phyloP scores from a whole-genome alignment of 805 yeast species.

The Candida taoyuanica region DNA sequence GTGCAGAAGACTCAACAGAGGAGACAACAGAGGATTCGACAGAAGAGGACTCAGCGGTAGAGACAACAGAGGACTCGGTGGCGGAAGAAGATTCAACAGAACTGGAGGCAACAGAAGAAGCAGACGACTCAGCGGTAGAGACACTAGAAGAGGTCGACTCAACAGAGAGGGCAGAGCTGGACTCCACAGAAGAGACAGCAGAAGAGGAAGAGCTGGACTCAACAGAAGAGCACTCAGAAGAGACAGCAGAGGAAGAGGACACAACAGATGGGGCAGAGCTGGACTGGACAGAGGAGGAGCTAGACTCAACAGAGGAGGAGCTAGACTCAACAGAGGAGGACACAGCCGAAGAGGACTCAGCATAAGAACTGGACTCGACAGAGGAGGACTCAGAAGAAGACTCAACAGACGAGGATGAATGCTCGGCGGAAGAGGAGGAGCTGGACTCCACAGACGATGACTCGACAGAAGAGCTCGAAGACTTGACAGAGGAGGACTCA shows the following conservation, averaged over 20 bases:
- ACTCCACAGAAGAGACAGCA: background rate
- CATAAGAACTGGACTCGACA: background rate
- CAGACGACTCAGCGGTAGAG: background rate
- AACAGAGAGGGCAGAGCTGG: background rate
- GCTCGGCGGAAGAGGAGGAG: background rate
- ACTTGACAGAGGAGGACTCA: background rate
- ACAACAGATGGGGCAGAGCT: background rate
- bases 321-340: background rate
- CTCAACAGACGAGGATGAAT: background rate
- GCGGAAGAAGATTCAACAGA: background rate
- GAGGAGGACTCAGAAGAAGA: background rate
- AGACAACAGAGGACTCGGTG: background rate
- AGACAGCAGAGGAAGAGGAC: background rate
- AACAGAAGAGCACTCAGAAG: no score
- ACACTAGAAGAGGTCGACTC: background rate
- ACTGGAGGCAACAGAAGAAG: background rate
- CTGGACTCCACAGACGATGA: background rate
- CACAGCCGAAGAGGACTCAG: background rate
- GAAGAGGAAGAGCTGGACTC: background rate
- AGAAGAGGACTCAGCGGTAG: background rate
- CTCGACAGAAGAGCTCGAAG: background rate
- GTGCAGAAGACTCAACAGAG: background rate
- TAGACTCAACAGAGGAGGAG: background rate
- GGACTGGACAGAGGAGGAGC: background rate
- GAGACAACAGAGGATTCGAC: background rate